Conservation (phyloP, 2,329 filamentous ascomycete species). For the Pseudogymnoascus sp. region DNA sequence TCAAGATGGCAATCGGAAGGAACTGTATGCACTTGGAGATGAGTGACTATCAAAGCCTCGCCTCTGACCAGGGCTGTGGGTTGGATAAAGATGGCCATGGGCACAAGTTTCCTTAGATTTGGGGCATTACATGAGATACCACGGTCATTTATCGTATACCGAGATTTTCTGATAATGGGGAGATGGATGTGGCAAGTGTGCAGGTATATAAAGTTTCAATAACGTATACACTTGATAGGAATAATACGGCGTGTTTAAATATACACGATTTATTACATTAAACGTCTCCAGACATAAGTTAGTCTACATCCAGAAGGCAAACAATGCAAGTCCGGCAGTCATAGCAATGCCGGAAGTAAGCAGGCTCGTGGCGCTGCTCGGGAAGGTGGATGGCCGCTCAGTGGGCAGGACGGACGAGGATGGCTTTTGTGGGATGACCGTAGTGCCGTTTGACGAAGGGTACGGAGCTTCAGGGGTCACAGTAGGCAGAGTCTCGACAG, state of each 20-base stretch:
- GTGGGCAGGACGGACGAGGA: not conserved
- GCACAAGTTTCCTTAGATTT: not conserved
- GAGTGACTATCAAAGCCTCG: not conserved
- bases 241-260: not conserved
- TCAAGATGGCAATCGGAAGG: slow-evolving; percentile 12
- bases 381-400: not conserved
- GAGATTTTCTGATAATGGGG: not conserved
- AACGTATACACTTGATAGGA: not conserved
- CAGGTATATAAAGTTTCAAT: not conserved
- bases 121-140: not conserved
- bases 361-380: not conserved
- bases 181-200: not conserved
- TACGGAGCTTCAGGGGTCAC: not conserved
- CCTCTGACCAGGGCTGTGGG: not conserved
- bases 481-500: not conserved
- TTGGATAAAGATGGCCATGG: not conserved
- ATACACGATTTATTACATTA: not conserved
- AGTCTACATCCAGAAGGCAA: slow-evolving; percentile 3
- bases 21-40: not conserved
- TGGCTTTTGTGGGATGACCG: not conserved
- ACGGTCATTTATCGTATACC: not conserved
- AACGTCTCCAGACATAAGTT: not conserved
- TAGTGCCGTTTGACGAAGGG: not conserved
- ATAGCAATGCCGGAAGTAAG: not conserved
- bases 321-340: not conserved